Evolutionary conservation across 208 protist genomes (phyloP), one percentile per base, ranked within the genome.

Genomic region (Acanthamoeba healyi): DNA sequence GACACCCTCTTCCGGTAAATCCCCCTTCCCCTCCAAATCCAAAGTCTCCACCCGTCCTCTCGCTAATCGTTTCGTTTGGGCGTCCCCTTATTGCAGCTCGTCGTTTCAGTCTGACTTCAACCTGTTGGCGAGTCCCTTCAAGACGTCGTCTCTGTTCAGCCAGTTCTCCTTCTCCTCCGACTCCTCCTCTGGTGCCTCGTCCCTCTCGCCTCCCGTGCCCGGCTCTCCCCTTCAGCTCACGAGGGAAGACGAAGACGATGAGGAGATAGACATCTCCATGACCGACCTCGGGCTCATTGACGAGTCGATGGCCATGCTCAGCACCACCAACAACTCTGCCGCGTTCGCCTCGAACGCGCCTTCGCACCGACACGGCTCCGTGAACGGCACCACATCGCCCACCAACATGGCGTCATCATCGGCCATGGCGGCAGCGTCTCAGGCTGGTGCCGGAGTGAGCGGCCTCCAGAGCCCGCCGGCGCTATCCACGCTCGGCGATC

Each of bases 121-220:
- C 38, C n/a, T 77, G 29, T 22, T 77, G 67, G 29, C 67, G 9
- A 77, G 67, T 36, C 67, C 67, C 38, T 77, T 77, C 67, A 77
- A 77, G 67, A 46, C 67, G 4, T 65, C 58, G 32, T 77, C 67
- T 77, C 34, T 77, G 36, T 77, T 77, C 67, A 77, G 67, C 14
- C 67, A 77, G 34, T 77, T 77, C 38, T 77, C 67, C 14, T 77
- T 77, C 38, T 77, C 67, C 36, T 77, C 58, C 58, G 58, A 65
- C 58, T 65, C 58, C 26, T 26, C 58, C 58, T 65, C 67, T 77
- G 67, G 19, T 36, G 10, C 67, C 67, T 77, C 67, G 3, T 77
- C 67, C 7, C 29, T 77, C 15, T 77, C 67, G 67, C 67, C 67
- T 26, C 67, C 67, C n/a, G 19, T 44, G 38, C 67, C 67, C 29